Evolutionary conservation across 2,329 filamentous ascomycete species (phyloP), one percentile per base, ranked within the genome.

Genomic region (Atkinsonella hypoxylon): DNA sequence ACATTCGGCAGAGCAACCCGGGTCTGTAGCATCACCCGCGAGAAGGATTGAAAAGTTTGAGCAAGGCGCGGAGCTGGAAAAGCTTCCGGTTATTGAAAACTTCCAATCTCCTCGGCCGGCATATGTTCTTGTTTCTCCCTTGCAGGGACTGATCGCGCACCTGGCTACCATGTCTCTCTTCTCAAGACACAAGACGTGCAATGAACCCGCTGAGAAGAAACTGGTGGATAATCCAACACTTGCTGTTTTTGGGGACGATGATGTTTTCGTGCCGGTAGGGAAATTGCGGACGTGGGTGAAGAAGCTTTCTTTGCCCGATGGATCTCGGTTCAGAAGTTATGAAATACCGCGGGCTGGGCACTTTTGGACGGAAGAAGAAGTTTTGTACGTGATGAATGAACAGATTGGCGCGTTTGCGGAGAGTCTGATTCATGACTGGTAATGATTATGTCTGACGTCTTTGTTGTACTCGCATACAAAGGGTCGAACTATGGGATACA

Each of bases 231-330:
- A 82, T 58, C 73, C 75, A 1, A 84, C 84, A 0, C 64, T 95
- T 34, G 82, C 80, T 0, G 66, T 95, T 0, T 95, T 83, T 60
- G 91, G 90, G 1, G 79, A 83, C 47, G 72, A 77, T 4, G 90
- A 97, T 64, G 68, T 75, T 0, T 94, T 96, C 56, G 82, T 87
- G 1, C 77, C 82, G 1, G 71, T 71, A 3, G 76, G 73, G 52
- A 86, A 79, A 63, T 70, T 90, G 57, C 74, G 77, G 11, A 67
- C 72, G 1, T 95, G 90, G 90, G 71, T 72, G 10, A 67, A 69
- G 40, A 74, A 71, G 53, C 66, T 90, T 43, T 63, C 66, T 17
- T 62, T 64, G 12, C 58, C 57, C 39, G 61, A 65, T 0, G 65
- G 62, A 1, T 79, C 77, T 17, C 59, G 55, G 47, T 81, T 83